These are phyloP conservation scores for Flaveria trinervia DNA, from an alignment of 129 eudicot genomes.

Conservation along the genomic window DNA sequence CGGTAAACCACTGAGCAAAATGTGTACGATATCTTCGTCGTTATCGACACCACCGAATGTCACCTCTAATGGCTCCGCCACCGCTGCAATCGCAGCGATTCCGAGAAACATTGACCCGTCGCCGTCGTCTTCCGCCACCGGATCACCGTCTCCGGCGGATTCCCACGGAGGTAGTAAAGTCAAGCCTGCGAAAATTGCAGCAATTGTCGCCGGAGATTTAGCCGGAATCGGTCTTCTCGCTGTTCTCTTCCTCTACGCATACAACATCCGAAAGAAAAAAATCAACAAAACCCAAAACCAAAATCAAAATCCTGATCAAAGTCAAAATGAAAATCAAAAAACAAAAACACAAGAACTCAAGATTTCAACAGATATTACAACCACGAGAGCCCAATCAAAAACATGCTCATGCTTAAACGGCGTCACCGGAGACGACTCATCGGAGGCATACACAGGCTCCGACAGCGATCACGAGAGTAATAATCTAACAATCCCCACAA, in stretches of 20 bases:
- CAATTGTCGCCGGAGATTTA: slow-evolving; percentile 66
- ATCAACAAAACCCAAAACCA: slow-evolving; percentile 10
- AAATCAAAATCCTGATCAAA: slow-evolving; percentile 8
- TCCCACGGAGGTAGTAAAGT: slow-evolving; percentile 40
- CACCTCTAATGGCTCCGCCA: slow-evolving; percentile 42
- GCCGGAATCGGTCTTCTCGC: slow-evolving; percentile 76
- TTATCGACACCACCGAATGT: slow-evolving; percentile 64
- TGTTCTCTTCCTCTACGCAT: slow-evolving; percentile 49
- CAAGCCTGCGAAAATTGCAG: slow-evolving; percentile 64
- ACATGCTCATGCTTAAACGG: slow-evolving; percentile 55
- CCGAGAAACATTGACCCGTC: slow-evolving; percentile 53
- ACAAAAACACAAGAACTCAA: slow-evolving; percentile 25
- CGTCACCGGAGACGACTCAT: slow-evolving; percentile 49
- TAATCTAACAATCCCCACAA: background rate
- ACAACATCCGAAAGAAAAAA: slow-evolving; percentile 50
- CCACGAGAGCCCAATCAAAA: slow-evolving; percentile 22
- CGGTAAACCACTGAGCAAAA: slow-evolving; percentile 68
- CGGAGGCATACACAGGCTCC: slow-evolving; percentile 53
- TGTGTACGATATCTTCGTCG: slow-evolving; percentile 75
- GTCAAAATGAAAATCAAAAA: slow-evolving; percentile 1
- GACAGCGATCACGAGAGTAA: slow-evolving; percentile 45
- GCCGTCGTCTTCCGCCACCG: slow-evolving; percentile 34
- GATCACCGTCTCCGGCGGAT: slow-evolving; percentile 10
- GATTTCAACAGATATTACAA: slow-evolving; percentile 8
- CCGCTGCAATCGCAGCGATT: slow-evolving; percentile 96